Evolutionary conservation across 148 eudicot genomes (phyloP).

Genomic region (Bassia scoparia): DNA sequence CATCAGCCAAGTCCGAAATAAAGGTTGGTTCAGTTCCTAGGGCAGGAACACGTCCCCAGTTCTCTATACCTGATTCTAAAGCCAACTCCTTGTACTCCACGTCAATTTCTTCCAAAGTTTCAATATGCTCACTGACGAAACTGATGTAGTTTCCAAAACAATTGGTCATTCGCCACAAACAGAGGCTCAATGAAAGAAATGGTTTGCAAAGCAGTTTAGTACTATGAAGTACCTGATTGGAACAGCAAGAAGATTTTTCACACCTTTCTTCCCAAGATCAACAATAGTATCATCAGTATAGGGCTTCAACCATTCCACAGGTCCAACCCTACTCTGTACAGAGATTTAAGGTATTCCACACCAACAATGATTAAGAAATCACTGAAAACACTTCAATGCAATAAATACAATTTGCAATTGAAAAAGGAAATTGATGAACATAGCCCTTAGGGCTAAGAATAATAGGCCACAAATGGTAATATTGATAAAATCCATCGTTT

Average conservation of each 20-base stretch:
- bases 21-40: constrained; percentile 85
- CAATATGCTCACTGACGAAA: constrained; percentile 97
- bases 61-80: constrained; percentile 73
- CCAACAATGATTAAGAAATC: not conserved
- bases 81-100: constrained; percentile 96
- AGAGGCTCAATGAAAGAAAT: not conserved
- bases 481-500: no score
- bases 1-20: constrained; percentile 90
- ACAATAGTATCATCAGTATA: constrained; percentile 88
- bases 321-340: constrained; percentile 96
- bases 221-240: constrained; percentile 65
- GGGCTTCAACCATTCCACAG: constrained; percentile 98
- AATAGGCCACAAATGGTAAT: no score
- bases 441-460: no score
- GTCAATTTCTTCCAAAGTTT: constrained; percentile 94
- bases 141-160: constrained; percentile 32
- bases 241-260: constrained; percentile 88
- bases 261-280: constrained; percentile 89
- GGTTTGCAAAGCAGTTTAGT: not conserved
- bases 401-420: not conserved
- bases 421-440: no score
- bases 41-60: constrained; percentile 98
- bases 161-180: not conserved
- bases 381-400: not conserved
- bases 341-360: constrained; percentile 18